These are phyloP conservation scores for Fraxinus anomala DNA, from an alignment of 257 asterid genomes.

Conservation along the genomic window DNA sequence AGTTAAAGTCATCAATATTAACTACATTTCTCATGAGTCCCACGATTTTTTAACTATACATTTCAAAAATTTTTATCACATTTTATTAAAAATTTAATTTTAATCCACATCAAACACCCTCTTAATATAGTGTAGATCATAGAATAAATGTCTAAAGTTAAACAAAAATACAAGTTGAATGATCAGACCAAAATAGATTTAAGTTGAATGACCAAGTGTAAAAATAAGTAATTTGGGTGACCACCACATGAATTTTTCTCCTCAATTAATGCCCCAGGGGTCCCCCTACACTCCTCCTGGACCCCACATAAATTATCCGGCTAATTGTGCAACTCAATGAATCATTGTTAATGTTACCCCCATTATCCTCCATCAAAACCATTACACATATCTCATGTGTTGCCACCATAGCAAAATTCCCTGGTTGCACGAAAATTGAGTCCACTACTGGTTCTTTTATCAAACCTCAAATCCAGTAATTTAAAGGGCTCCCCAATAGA, in stretches of 20 bases:
- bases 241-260: background rate
- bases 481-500: background rate
- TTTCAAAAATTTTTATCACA: too few relatives aligned
- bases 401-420: slow-evolving; percentile 33
- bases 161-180: too few relatives aligned
- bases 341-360: background rate
- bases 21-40: too few relatives aligned
- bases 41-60: too few relatives aligned
- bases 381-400: slow-evolving; percentile 26
- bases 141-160: too few relatives aligned
- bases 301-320: slow-evolving; percentile 24
- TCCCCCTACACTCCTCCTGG: background rate
- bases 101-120: too few relatives aligned
- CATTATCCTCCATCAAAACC: background rate
- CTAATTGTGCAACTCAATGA: slow-evolving; percentile 22
- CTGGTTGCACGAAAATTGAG: background rate
- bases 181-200: too few relatives aligned
- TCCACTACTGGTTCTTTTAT: background rate
- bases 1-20: too few relatives aligned
- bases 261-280: slow-evolving; percentile 21
- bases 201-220: too few relatives aligned
- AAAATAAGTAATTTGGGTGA: background rate
- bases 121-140: too few relatives aligned
- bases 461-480: background rate
- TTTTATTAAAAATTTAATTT: too few relatives aligned